A percentile compares a stretch with the other conserved stretches of the same genome.
Conservation (phyloP, 1,139 yeast genomes). For the Geotrichum carabidarum region DNA sequence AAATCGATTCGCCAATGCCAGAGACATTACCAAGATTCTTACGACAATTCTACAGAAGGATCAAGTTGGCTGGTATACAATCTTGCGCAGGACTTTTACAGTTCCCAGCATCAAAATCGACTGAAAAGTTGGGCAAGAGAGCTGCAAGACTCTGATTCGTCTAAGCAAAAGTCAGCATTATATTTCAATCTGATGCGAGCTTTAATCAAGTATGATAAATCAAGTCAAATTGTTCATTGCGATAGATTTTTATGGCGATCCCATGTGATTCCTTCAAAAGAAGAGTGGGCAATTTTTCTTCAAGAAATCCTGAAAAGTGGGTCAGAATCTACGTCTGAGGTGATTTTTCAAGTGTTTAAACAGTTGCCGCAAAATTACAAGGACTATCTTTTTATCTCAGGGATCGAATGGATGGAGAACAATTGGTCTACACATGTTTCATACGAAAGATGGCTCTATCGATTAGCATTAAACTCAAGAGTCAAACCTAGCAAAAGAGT, state of each 20-base stretch:
- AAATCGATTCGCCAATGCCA: no score
- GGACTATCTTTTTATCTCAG: background rate
- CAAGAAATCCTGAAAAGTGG: background rate
- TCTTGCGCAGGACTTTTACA: background rate
- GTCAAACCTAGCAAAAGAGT: background rate
- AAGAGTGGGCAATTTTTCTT: background rate
- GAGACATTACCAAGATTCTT: no score
- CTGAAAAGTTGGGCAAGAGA: background rate
- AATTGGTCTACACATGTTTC: background rate
- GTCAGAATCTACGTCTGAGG: background rate
- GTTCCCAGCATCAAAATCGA: background rate
- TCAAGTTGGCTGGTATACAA: background rate
- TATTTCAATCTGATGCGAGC: background rate
- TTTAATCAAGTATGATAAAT: background rate
- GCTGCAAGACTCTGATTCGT: background rate
- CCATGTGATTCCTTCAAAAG: background rate
- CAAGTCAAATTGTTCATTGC: background rate
- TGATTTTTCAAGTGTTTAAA: background rate
- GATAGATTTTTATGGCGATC: background rate
- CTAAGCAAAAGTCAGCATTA: background rate
- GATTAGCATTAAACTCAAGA: background rate
- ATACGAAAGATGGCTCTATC: conserved; percentile 1
- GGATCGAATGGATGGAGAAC: background rate
- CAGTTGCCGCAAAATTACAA: background rate
- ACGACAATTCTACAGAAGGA: no score